Base-by-base conservation (phyloP, 2,329 filamentous ascomycete species). In the Sporothrix schenckii region DNA sequence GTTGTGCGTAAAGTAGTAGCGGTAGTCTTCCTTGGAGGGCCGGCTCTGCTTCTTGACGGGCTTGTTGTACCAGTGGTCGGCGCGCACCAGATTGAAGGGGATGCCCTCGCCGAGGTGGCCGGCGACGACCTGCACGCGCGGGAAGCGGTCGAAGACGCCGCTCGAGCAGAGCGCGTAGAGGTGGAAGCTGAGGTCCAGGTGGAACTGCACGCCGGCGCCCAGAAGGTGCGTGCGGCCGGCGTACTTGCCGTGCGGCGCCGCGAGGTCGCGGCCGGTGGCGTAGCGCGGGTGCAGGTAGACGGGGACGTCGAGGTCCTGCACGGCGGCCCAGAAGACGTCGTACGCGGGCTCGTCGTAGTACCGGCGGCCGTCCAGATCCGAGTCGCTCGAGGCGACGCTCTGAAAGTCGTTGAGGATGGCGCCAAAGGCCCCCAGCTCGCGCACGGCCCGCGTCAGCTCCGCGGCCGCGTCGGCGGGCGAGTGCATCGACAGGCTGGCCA, bases 101-200 rank as follows among this genome's bases (percentile, higher is more conserved):
- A 84, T 80, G 3, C 80, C 79, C 75, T 83, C 81, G 9, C 82
- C 82, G 11, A 84, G 72, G 75, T 83, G 81, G 2, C 82, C 81
- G 13, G 77, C 79, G 2, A 83, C 78, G 34, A 83, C 75, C 73
- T 83, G 80, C 27, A 82, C 76, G 4, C 75, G 74, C 0, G 82
- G 81, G 68, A 77, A 83, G 16, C 77, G 74, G 74, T 83, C 81
- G 65, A 84, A 80, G 0, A 83, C 75, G 0, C 82, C 81, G 16
- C 78, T 79, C 1, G 80, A 82, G 70, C 77, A 80, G n/a, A 83
- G 72, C 0, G 80, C 80, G 72, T 83, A 82, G n/a, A 84, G 66
- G 72, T 84, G 82, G 75, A 80, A 81, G 72, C 79, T 81, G 49
- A 83, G 71, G 72, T 83, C 81, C 19, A 83, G 73, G 72, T 83